Evolutionary conservation across 2,329 filamentous ascomycete genomes (phyloP).

Genomic region (Fusarium goolgardi): DNA sequence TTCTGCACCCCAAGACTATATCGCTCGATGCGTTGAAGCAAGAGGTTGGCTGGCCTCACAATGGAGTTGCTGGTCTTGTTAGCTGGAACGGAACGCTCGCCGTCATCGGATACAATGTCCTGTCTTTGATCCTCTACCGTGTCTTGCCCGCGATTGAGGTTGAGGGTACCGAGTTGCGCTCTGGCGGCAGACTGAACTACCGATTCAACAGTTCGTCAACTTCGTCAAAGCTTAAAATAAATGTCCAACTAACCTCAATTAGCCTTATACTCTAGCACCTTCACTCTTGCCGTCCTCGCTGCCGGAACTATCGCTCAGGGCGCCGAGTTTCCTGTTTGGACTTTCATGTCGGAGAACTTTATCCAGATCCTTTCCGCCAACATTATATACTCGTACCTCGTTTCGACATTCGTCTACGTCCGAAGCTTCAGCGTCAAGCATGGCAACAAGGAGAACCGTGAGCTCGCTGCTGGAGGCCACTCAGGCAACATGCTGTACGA

Average conservation of each 20-base stretch:
- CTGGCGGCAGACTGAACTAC: conserved; percentile 82
- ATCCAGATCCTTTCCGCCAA: conserved; percentile 86
- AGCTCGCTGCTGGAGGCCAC: conserved; percentile 84
- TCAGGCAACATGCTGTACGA: conserved; percentile 91
- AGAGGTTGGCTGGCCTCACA: conserved; percentile 83
- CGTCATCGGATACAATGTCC: conserved; percentile 79
- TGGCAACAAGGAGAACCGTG: conserved; percentile 77
- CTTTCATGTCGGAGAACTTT: conserved; percentile 92
- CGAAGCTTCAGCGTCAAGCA: conserved; percentile 83
- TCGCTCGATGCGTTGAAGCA: conserved; percentile 77
- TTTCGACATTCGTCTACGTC: conserved; percentile 84
- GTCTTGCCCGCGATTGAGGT: conserved; percentile 79
- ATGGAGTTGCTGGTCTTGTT: conserved; percentile 76
- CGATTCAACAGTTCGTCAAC: conserved; percentile 76
- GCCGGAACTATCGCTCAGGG: conserved; percentile 82
- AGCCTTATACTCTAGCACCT: conserved; percentile 81
- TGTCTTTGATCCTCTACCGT: conserved; percentile 79
- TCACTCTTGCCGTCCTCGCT: conserved; percentile 76
- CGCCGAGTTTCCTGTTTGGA: conserved; percentile 87
- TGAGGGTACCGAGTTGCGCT: conserved; percentile 76
- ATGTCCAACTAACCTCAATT: conserved; percentile 26
- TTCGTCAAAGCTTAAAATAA: conserved; percentile 22
- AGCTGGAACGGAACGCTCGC: conserved; percentile 77
- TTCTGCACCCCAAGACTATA: conserved; percentile 78
- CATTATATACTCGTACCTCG: conserved; percentile 76